Evolutionary conservation across 2,329 filamentous ascomycete genomes (phyloP).

Genomic region (Colletotrichum theobromicola): DNA sequence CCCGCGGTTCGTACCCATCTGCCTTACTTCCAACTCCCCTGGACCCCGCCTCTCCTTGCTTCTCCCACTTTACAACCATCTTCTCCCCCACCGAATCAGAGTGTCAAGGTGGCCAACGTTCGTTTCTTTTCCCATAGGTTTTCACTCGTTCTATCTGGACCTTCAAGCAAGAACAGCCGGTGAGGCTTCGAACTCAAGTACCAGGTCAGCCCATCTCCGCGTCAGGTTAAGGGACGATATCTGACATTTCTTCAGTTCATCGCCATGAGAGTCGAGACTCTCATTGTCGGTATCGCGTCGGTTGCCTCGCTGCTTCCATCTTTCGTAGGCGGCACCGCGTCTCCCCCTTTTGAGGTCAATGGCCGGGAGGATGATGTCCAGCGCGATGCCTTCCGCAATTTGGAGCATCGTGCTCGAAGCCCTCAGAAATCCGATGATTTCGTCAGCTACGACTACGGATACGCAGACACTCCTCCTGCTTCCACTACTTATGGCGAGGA

Average conservation of each 20-base stretch:
- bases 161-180: background rate
- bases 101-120: background rate
- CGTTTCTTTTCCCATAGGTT: background rate
- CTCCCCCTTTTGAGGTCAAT: background rate
- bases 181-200: background rate
- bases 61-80: background rate
- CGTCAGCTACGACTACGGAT: conserved; percentile 21
- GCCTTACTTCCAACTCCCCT: background rate
- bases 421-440: background rate
- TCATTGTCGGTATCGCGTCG: conserved; percentile 37
- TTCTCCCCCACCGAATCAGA: background rate
- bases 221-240: too few relatives aligned
- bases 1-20: background rate
- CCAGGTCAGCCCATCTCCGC: background rate
- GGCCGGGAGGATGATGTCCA: background rate
- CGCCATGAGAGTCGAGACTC: conserved; percentile 40
- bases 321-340: conserved; percentile 16
- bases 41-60: background rate
- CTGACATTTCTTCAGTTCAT: background rate
- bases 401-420: background rate
- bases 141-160: background rate
- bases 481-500: conserved; percentile 9
- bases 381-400: background rate
- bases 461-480: background rate
- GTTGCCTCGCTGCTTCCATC: conserved; percentile 32